Evolutionary conservation across 176 grass and related monocot species (phyloP).

Genomic region (Phragmites australis): DNA sequence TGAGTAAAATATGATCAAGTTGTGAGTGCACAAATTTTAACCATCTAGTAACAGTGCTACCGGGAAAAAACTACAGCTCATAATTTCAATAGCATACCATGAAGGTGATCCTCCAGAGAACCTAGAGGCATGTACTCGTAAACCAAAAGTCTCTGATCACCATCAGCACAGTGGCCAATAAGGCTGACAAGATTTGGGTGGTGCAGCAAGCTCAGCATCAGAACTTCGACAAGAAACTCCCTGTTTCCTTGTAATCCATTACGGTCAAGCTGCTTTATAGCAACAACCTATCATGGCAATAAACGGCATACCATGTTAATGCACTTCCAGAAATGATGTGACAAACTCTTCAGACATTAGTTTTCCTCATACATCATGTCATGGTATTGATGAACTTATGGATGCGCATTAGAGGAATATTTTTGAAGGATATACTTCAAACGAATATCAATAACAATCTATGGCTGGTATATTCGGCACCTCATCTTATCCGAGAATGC

Average conservation of each 20-base stretch:
- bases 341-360: neutral
- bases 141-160: slow-evolving; percentile 61
- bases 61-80: neutral
- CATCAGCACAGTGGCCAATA: slow-evolving; percentile 65
- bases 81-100: slow-evolving; percentile 33
- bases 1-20: slow-evolving; percentile 27
- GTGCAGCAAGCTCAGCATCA: slow-evolving; percentile 65
- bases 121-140: slow-evolving; percentile 67
- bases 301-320: slow-evolving; percentile 14
- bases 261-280: slow-evolving; percentile 68
- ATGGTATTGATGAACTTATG: neutral
- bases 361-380: neutral
- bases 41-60: neutral
- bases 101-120: slow-evolving; percentile 66
- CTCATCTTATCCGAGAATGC: neutral
- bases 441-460: neutral
- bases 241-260: slow-evolving; percentile 67
- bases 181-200: slow-evolving; percentile 67
- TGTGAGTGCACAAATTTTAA: neutral
- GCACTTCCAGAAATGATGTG: neutral
- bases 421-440: neutral
- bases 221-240: slow-evolving; percentile 59
- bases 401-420: slow-evolving; percentile 1
- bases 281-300: slow-evolving; percentile 44
- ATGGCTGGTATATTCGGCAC: neutral